These are phyloP conservation scores for Trichoderma simmonsii DNA, from an alignment of 2,329 filamentous ascomycete species.

Conservation along the genomic window DNA sequence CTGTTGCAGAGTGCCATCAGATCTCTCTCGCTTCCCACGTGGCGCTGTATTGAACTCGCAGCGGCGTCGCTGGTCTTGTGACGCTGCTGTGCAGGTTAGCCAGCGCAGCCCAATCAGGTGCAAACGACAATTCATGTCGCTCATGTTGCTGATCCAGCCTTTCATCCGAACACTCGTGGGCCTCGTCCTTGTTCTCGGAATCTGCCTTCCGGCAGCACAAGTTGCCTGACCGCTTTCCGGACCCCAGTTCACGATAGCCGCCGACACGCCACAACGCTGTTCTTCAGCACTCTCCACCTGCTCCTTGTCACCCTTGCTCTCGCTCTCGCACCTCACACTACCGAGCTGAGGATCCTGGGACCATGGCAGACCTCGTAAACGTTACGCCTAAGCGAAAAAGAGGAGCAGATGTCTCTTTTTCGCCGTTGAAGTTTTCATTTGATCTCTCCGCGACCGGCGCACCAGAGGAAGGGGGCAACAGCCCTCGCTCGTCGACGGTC, in stretches of 20 bases:
- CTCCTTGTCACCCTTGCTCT: neutral
- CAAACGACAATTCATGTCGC: neutral
- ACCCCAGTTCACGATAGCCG: neutral
- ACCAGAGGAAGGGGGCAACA: conserved; percentile 47
- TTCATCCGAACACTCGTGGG: neutral
- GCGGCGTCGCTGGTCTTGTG: conserved; percentile 13
- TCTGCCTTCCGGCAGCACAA: neutral
- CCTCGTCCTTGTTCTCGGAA: neutral
- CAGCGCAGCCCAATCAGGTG: neutral
- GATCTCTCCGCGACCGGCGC: conserved; percentile 33
- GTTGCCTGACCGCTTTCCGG: conserved; percentile 13
- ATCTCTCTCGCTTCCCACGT: conserved; percentile 14
- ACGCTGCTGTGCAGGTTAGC: neutral
- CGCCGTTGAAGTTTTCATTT: conserved; percentile 47
- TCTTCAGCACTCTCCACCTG: neutral
- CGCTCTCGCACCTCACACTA: neutral
- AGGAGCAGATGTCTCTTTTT: conserved; percentile 33
- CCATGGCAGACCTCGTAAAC: conserved; percentile 22
- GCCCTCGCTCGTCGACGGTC: conserved; percentile 49
- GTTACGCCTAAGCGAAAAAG: conserved; percentile 48
- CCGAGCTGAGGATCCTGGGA: neutral
- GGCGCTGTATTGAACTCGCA: neutral
- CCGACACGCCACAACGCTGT: neutral
- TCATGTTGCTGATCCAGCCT: neutral
- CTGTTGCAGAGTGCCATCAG: conserved; percentile 9